Evolutionary conservation across 345 rosid species (phyloP), one percentile per base, ranked within the genome.

Genomic region (Aethionema arabicum): DNA sequence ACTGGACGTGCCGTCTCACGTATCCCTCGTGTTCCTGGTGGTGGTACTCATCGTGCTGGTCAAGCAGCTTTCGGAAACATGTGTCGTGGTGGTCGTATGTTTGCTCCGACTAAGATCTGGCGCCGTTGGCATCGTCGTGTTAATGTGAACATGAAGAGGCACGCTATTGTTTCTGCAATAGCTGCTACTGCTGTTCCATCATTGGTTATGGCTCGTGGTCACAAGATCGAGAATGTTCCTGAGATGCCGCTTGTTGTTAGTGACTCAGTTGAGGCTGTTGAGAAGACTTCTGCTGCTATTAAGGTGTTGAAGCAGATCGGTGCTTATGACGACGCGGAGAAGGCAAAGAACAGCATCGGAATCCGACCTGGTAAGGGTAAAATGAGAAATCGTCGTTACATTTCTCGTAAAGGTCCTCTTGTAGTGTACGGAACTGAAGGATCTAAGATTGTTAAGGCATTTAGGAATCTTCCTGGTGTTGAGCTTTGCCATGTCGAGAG

Each of bases 71-170:
- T 83, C 53, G 99, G 99, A 5, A 93, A 93, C 85, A 93, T 93
- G 99, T 93, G 99, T 59, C 95, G 99, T 2, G 99, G 99, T 8
- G 99, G 99, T 0, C 87, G 99, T 10, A 93, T 93, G 99, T 93
- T 93, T 49, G 99, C 99, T 52, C 99, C 97, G 2, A 93, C 99
- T 32, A 87, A 82, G 86, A 93, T 86, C 87, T 88, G 91, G 91
- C 86, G 99, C 60, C 79, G 89, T 31, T 93, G 99, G 99, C 99
- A 93, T 76, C 74, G 99, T 7, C 79, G 83, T 59, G 77, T 93
- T 72, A 90, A 87, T 61, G 85, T 93, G 5, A 90, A 87, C 77
- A 88, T 80, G 87, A 93, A 86, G 79, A 55, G 99, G 5, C 84
- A 81, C 61, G 98, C 98, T 0, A 72, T 88, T 3, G 95, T 82